Percentiles rank a stretch among this genome's conserved stretches.
phyloP scores from a whole-genome alignment of 78 protist genomes.

The Isochrysis galbana region DNA sequence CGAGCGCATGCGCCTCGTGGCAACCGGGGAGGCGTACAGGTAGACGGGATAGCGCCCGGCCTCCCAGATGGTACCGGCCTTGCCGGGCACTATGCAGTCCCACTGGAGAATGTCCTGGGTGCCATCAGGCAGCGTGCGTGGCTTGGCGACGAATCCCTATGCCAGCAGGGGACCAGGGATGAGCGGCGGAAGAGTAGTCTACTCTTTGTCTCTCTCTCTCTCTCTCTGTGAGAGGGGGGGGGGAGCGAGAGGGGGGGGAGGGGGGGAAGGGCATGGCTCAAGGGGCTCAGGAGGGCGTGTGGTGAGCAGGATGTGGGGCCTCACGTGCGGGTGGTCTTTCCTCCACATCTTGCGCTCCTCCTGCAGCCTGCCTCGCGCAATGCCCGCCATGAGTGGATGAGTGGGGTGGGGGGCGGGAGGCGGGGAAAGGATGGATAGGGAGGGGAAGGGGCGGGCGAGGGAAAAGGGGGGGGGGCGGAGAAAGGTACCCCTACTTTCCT shows the following conservation, averaged over 20 bases:
- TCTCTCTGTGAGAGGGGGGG: slow-evolving; percentile 46
- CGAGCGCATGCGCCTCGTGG: too few species aligned
- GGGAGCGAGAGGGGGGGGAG: too few species aligned
- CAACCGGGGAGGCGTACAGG: too few species aligned
- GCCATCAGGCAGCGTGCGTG: background rate
- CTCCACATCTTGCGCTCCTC: background rate
- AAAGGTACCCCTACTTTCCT: too few species aligned
- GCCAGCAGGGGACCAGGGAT: background rate
- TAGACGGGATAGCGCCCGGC: background rate
- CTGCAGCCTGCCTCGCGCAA: background rate
- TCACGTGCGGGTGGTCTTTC: background rate
- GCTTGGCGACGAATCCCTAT: slow-evolving; percentile 8
- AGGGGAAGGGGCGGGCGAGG: too few species aligned
- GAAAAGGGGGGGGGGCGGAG: too few species aligned
- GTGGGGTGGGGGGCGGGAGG: too few species aligned
- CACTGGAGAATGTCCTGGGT: slow-evolving; percentile 7
- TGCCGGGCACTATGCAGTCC: slow-evolving; percentile 5
- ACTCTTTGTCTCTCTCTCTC: too few species aligned
- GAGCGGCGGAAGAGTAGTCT: slow-evolving; percentile 1
- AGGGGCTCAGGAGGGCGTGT: background rate
- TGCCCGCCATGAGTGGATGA: background rate
- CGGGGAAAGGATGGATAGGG: too few species aligned
- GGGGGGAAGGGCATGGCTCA: too few species aligned
- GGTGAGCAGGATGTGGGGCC: background rate
- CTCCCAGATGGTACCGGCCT: slow-evolving; percentile 29